These are phyloP conservation scores for Rossbeevera mucosa DNA, from an alignment of 768 basidiomycete species.

Conservation along the genomic window DNA sequence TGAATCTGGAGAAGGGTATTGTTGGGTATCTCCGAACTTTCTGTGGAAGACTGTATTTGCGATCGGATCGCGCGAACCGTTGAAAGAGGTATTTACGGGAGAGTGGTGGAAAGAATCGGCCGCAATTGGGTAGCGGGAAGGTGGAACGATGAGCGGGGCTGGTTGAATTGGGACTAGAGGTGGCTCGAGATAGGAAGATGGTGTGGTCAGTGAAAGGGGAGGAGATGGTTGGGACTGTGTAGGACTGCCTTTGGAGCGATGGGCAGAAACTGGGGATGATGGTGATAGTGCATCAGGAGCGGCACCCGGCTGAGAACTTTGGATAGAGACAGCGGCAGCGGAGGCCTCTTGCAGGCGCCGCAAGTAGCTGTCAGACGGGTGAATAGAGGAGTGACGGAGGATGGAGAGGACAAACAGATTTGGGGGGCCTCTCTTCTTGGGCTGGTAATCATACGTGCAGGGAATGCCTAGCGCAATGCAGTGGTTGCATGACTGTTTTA, in stretches of 20 bases:
- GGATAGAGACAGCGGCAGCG: slow-evolving; percentile 45
- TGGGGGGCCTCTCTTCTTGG: slow-evolving; percentile 90
- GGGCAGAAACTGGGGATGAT: slow-evolving; percentile 44
- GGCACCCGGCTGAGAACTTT: slow-evolving; percentile 28
- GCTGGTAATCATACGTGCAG: slow-evolving; percentile 90
- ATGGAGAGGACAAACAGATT: slow-evolving; percentile 59
- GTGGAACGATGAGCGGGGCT: slow-evolving; percentile 42
- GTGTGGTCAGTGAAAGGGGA: slow-evolving; percentile 22
- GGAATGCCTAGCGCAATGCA: slow-evolving; percentile 76
- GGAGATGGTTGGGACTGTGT: slow-evolving; percentile 45
- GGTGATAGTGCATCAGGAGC: slow-evolving; percentile 44
- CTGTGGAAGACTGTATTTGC: slow-evolving; percentile 31
- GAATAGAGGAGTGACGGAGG: background rate
- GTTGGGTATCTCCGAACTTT: slow-evolving; percentile 43
- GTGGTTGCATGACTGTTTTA: slow-evolving; percentile 80
- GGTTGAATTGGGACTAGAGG: slow-evolving; percentile 40
- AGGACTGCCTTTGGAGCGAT: slow-evolving; percentile 40
- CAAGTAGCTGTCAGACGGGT: slow-evolving; percentile 51
- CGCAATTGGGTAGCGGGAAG: slow-evolving; percentile 67
- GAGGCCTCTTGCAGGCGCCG: slow-evolving; percentile 76
- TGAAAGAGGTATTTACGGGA: slow-evolving; percentile 35
- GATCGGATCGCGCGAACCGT: slow-evolving; percentile 35
- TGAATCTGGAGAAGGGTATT: slow-evolving; percentile 43
- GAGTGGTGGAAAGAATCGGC: slow-evolving; percentile 64
- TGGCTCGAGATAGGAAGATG: slow-evolving; percentile 49